Conservation (phyloP, 2,329 filamentous ascomycete species). For the Xylariaceae sp. region DNA sequence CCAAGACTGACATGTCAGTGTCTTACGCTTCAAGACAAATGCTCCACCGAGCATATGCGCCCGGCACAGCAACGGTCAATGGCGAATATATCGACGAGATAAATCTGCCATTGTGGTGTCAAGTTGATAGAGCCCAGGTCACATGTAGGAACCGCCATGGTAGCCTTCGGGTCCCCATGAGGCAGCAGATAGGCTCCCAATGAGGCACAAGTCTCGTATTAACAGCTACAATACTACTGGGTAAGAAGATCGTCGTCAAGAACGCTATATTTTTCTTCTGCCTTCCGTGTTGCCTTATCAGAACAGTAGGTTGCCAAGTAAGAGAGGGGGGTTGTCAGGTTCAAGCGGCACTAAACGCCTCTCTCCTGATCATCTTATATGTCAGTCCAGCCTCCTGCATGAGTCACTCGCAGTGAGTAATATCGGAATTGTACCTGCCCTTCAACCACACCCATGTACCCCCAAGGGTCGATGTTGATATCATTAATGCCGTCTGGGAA, state of each 20-base stretch:
- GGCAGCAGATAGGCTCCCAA: not conserved
- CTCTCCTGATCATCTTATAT: not conserved
- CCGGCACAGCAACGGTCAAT: not conserved
- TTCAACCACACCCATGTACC: too few relatives aligned
- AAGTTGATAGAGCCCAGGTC: not conserved
- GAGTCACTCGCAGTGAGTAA: not conserved
- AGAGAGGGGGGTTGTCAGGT: too few relatives aligned
- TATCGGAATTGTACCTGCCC: not conserved
- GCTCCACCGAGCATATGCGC: not conserved
- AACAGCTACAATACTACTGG: not conserved
- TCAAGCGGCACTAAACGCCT: too few relatives aligned
- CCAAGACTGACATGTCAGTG: not conserved
- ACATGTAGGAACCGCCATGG: not conserved
- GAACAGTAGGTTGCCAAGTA: not conserved
- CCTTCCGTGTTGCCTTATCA: not conserved
- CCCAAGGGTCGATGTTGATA: too few relatives aligned
- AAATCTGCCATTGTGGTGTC: slow-evolving; percentile 1
- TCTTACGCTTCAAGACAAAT: not conserved
- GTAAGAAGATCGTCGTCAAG: not conserved
- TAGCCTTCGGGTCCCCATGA: not conserved
- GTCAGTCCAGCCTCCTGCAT: not conserved
- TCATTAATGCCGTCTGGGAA: too few relatives aligned
- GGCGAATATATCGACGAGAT: not conserved
- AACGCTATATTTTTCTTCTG: not conserved
- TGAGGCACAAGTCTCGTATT: not conserved